Base-by-base conservation (phyloP, 2,329 filamentous ascomycete genomes). In the Nigrospora sphaerica region DNA sequence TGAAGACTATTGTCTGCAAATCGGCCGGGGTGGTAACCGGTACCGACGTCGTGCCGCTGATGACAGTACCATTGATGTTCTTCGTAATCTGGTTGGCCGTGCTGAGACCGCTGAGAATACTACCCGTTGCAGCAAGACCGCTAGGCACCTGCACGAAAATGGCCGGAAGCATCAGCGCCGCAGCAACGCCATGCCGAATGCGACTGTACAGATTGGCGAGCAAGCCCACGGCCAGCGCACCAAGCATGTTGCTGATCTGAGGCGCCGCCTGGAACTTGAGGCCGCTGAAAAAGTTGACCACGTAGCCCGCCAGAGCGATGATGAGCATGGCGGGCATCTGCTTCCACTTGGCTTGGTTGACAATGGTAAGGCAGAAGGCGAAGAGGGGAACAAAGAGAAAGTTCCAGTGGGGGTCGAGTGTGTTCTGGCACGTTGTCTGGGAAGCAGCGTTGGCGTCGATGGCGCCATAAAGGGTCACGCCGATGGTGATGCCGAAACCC, bases 291-390 rank as follows among this genome's bases (percentile, higher is more conserved):
- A 80, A 89, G 60, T 86, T 91, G 54, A 88, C 83, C 3, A 88
- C 66, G 60, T 90, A 92, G 3, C 88, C 88, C 0, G 78, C 74
- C 47, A 86, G 78, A 2, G 86, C 80, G 46, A 93, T 88, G 40
- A 83, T 35, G 2, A 88, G 67, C 86, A 92, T 92, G 44, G 86
- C 73, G 0, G 88, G 88, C 54, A 85, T 80, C 61, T 93, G 88
- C 54, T 81, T 86, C 79, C 81, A 89, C 62, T 88, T 89, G 35
- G 85, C 87, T 55, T 91, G 86, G 61, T 91, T 91, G 61, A 91
- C 81, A 47, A 90, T 43, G n/a, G 50, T 43, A n/a, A 52, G 51
- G 56, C 83, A 88, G 28, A 88, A 59, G 10, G 87, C 81, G 62
- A 91, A 95, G 7, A 77, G 62, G 0, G 85, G 78, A 0, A 92